Evolutionary conservation across 257 asterid genomes (phyloP).

Genomic region (Nicotiana obtusifolia): DNA sequence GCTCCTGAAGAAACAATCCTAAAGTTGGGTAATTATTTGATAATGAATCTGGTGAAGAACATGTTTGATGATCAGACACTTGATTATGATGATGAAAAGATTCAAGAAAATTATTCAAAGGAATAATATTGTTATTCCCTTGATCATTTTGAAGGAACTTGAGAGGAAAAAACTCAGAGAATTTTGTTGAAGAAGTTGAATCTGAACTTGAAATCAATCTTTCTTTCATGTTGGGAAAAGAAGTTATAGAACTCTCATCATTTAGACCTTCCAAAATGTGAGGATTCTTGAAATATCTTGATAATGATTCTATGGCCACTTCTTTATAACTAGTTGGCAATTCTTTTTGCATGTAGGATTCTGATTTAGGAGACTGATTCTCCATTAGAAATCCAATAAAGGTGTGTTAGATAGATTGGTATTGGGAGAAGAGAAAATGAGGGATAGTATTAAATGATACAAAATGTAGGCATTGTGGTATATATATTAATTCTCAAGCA

Average conservation of each 20-base stretch:
- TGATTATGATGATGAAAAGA: constrained; percentile 16
- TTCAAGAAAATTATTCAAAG: constrained; percentile 27
- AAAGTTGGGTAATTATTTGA: constrained; percentile 28
- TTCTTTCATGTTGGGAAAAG: background rate
- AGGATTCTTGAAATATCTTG: constrained; percentile 25
- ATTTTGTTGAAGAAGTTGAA: constrained; percentile 23
- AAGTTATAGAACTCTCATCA: background rate
- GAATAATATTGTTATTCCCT: constrained; percentile 18
- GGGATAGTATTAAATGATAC: constrained; percentile 24
- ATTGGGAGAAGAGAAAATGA: constrained; percentile 6
- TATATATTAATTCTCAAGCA: constrained; percentile 19
- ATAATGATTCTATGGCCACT: constrained; percentile 17
- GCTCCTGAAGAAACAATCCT: constrained; percentile 45
- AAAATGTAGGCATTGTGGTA: constrained; percentile 21
- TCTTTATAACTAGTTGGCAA: constrained; percentile 22
- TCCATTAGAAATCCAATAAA: constrained; percentile 18
- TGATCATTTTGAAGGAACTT: constrained; percentile 6
- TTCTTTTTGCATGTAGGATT: constrained; percentile 43
- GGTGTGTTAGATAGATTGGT: background rate
- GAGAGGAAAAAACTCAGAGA: constrained; percentile 10
- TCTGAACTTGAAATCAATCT: constrained; percentile 8
- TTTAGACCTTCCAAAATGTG: constrained; percentile 14
- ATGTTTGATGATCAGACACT: constrained; percentile 13
- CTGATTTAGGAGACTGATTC: constrained; percentile 27
- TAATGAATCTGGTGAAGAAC: constrained; percentile 11